Percentiles rank a stretch among this genome's conserved stretches.
Evolutionary conservation across 1,284 basidiomycete genomes (phyloP).

Genomic region (Naganishia sp.): DNA sequence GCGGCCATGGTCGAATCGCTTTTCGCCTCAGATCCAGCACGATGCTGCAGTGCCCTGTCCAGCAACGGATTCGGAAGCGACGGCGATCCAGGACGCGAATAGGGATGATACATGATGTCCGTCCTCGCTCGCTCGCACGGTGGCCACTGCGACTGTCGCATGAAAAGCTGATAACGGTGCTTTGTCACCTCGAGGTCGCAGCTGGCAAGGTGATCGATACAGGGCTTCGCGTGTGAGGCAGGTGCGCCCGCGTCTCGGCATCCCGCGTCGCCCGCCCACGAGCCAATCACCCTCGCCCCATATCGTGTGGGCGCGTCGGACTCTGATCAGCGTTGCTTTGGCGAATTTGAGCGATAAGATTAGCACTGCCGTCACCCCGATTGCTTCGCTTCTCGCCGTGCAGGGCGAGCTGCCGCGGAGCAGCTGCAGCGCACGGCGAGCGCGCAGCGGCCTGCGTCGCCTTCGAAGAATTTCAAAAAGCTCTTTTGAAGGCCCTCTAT

Average conservation of each 20-base stretch:
- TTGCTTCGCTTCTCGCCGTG: too few relatives aligned
- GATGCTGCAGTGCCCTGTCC: conserved; percentile 22
- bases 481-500: too few relatives aligned
- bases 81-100: conserved; percentile 23
- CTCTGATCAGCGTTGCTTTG: too few relatives aligned
- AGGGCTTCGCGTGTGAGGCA: neutral
- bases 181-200: neutral
- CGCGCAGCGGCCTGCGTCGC: too few relatives aligned
- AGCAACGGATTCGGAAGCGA: conserved; percentile 19
- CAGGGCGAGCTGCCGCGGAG: too few relatives aligned
- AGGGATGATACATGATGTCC: conserved; percentile 19
- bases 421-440: too few relatives aligned
- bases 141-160: neutral
- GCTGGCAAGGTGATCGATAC: neutral
- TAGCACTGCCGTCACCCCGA: too few relatives aligned
- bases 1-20: conserved; percentile 1
- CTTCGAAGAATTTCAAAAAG: too few relatives aligned
- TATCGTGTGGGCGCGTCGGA: too few relatives aligned
- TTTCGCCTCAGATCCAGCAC: conserved; percentile 6
- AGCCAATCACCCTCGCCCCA: too few relatives aligned
- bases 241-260: neutral
- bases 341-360: too few relatives aligned
- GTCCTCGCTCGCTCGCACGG: neutral
- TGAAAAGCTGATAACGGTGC: neutral
- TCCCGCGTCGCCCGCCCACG: too few relatives aligned